Conservation (phyloP, 176 grass and related monocot species). For the Thinopyrum elongatum region DNA sequence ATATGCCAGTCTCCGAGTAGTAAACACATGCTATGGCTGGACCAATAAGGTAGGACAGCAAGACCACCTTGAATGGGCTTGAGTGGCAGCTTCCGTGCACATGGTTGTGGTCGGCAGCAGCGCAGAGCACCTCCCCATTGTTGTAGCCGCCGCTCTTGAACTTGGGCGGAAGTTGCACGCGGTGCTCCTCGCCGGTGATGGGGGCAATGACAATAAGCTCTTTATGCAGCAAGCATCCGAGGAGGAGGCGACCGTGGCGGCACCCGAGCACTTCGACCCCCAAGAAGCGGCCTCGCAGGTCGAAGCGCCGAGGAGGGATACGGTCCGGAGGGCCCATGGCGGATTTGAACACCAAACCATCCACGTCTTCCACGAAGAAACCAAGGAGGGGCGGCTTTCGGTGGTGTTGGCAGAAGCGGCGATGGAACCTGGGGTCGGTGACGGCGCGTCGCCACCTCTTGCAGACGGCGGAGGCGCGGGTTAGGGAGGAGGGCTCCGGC, state of each 20-base stretch:
- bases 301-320: background rate
- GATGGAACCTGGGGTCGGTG: background rate
- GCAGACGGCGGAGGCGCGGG: background rate
- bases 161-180: too few species aligned
- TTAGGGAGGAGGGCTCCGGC: background rate
- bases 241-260: background rate
- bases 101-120: too few species aligned
- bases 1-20: background rate
- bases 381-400: too few species aligned
- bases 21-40: background rate
- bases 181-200: background rate
- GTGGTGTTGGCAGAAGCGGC: background rate
- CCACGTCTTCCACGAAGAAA: background rate
- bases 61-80: too few species aligned
- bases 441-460: background rate
- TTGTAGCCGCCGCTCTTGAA: too few species aligned
- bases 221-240: background rate
- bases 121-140: too few species aligned
- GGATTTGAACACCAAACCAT: background rate
- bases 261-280: background rate
- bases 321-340: background rate
- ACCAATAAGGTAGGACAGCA: too few species aligned
- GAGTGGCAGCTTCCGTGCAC: too few species aligned
- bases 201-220: background rate
- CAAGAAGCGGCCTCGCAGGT: background rate